These are phyloP conservation scores for Septoria linicola DNA, from an alignment of 2,329 filamentous ascomycete genomes.

Conservation along the genomic window DNA sequence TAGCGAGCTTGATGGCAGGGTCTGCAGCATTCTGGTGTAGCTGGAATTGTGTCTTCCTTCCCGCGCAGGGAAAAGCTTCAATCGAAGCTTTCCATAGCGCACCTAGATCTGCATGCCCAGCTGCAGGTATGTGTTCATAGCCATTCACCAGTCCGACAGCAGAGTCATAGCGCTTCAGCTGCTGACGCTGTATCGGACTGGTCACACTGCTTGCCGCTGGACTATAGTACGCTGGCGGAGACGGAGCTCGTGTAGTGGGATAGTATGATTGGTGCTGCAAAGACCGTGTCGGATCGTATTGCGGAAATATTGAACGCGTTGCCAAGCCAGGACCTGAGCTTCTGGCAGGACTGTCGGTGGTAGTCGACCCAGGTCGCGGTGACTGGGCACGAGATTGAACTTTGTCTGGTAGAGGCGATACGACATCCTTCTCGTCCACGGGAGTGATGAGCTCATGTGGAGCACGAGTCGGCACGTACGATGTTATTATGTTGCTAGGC, in stretches of 20 bases:
- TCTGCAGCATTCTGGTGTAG: conserved; percentile 26
- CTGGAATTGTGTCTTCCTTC: conserved; percentile 33
- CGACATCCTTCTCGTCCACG: conserved; percentile 25
- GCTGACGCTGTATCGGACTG: conserved; percentile 31
- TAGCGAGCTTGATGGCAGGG: conserved; percentile 25
- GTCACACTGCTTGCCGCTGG: conserved; percentile 63
- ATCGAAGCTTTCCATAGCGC: conserved; percentile 33
- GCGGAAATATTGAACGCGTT: conserved; percentile 72
- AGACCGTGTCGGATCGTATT: conserved; percentile 67
- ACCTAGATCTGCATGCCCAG: conserved; percentile 29
- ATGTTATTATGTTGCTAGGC: conserved; percentile 15
- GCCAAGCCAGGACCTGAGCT: conserved; percentile 37
- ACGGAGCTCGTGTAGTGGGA: conserved; percentile 58
- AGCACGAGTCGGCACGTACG: neutral
- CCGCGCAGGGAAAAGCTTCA: conserved; percentile 26
- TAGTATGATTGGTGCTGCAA: conserved; percentile 69
- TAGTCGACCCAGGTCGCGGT: conserved; percentile 1
- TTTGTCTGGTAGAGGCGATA: conserved; percentile 31
- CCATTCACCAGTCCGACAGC: conserved; percentile 32
- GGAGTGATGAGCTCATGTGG: conserved; percentile 16
- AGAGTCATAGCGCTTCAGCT: conserved; percentile 32
- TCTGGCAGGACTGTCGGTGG: conserved; percentile 5
- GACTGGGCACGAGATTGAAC: conserved; percentile 23
- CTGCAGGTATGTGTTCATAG: conserved; percentile 35
- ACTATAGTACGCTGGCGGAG: conserved; percentile 57